Evolutionary conservation across 768 basidiomycete genomes (phyloP), one percentile per base, ranked within the genome.

Genomic region (Stropharia rugosoannulata): DNA sequence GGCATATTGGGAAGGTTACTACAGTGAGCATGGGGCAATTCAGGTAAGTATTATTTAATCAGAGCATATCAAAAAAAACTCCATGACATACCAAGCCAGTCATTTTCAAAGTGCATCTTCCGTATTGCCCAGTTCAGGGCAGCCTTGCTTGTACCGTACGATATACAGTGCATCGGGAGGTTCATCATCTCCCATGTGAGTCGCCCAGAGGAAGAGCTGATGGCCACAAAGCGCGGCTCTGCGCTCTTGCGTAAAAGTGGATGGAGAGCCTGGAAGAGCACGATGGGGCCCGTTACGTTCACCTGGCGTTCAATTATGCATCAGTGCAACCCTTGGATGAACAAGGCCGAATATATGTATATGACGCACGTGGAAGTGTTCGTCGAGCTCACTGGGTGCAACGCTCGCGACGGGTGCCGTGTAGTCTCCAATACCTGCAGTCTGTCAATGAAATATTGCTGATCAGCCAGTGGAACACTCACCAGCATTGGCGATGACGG

Each of bases 31-130:
- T 32, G 29, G 29, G 2, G 29, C 3, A 29, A 32, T 22, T 22
- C 22, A 22, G 22, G 22, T 22, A 4, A 22, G 22, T 22, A 22
- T 4, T 22, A 22, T 4, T 22, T 22, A 22, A 2, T 22, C 22
- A 4, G 2, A 22, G 4, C 4, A 22, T 22, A 22, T 22, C 22
- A 22, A 4, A n/a, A n/a, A n/a, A n/a, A n/a, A n/a, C n/a, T n/a
- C n/a, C n/a, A n/a, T n/a, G 18, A 9, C 42, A 9, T 18, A 43
- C 42, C 16, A 3, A 51, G 51, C 51, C 51, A 51, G 4, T 51
- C 51, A 39, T 51, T 51, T 8, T 35, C 51, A 10, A 42, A 51
- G 19, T 51, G 51, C 6, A 51, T 43, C 12, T 51, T 43, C 22
- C 51, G 40, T 2, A 38, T 42, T 4, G n/a, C 32, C 41, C 51